Conservation (phyloP, 2,329 filamentous ascomycete species). For the Sporothrix brasiliensis region DNA sequence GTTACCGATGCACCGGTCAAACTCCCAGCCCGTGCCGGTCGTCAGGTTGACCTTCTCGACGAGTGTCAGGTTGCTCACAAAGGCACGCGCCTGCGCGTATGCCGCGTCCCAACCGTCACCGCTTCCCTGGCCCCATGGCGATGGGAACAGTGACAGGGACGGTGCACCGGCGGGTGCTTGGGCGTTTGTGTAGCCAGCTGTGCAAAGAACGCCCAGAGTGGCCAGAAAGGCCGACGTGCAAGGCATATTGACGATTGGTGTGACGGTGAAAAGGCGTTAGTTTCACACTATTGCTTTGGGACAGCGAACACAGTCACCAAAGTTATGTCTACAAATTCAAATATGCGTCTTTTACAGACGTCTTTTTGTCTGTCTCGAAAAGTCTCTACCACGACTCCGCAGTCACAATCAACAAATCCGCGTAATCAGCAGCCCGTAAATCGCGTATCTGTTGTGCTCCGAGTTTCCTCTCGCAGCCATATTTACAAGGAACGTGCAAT, state of each 20-base stretch:
- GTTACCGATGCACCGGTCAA: slow-evolving; percentile 43
- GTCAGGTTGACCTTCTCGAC: slow-evolving; percentile 77
- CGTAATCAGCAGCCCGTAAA: not conserved
- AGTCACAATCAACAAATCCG: not conserved
- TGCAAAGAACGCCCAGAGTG: not conserved
- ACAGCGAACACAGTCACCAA: not conserved
- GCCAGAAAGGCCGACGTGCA: not conserved
- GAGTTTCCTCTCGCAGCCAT: not conserved
- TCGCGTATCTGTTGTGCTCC: not conserved
- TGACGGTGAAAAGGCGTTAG: not conserved
- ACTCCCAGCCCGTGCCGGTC: slow-evolving; percentile 62
- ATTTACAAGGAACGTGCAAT: not conserved
- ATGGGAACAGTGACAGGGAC: slow-evolving; percentile 24
- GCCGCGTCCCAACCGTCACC: slow-evolving; percentile 59
- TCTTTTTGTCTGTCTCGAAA: not conserved
- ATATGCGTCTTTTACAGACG: not conserved
- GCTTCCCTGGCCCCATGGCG: slow-evolving; percentile 24
- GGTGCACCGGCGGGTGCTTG: slow-evolving; percentile 24
- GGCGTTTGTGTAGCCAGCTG: not conserved
- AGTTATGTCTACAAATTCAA: not conserved
- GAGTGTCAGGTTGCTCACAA: slow-evolving; percentile 69
- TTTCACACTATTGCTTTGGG: not conserved
- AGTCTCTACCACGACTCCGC: not conserved
- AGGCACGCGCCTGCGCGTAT: slow-evolving; percentile 64
- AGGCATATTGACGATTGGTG: not conserved